Percentiles rank a stretch among this genome's conserved stretches.
These are phyloP conservation scores for Polyplosphaeria fusca DNA, from an alignment of 495 filamentous ascomycete genomes.

Conservation along the genomic window DNA sequence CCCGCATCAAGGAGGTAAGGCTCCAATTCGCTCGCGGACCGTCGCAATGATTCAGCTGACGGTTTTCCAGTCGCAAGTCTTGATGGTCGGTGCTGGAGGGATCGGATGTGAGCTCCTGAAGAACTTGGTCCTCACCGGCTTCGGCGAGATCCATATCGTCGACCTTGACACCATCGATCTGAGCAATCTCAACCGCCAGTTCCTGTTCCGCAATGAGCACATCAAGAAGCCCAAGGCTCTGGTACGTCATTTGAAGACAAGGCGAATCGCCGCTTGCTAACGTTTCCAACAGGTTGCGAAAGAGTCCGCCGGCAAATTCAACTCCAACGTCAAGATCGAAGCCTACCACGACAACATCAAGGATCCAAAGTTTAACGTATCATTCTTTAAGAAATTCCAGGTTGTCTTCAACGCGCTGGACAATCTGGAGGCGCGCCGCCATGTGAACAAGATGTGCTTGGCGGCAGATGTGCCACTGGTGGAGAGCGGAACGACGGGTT, in stretches of 20 bases:
- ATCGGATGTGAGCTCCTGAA: constrained; percentile 98
- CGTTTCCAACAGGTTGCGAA: constrained; percentile 71
- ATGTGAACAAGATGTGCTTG: constrained; percentile 98
- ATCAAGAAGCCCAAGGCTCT: constrained; percentile 97
- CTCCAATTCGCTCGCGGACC: no score
- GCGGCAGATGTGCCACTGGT: constrained; percentile 87
- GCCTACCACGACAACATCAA: constrained; percentile 96
- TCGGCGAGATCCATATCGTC: constrained; percentile 92
- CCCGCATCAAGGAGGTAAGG: constrained; percentile 63
- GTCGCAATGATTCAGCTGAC: constrained; percentile 24
- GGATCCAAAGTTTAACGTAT: constrained; percentile 82
- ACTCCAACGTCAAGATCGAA: constrained; percentile 80
- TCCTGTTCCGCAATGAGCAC: constrained; percentile 94
- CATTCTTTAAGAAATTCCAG: constrained; percentile 80
- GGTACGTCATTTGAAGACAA: constrained; percentile 50
- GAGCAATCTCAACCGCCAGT: constrained; percentile 96
- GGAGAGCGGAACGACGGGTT: constrained; percentile 96
- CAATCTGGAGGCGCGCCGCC: constrained; percentile 87
- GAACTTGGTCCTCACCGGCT: constrained; percentile 90
- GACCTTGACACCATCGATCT: constrained; percentile 98
- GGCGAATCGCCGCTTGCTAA: not conserved
- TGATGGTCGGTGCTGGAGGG: constrained; percentile 94
- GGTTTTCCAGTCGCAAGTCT: constrained; percentile 67
- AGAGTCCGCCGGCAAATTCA: constrained; percentile 86
- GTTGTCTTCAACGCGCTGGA: constrained; percentile 97